Percentiles rank a stretch among this genome's conserved stretches.
Conservation (phyloP, 176 grass and related monocot species). For the Hsuehochloa calcarea region DNA sequence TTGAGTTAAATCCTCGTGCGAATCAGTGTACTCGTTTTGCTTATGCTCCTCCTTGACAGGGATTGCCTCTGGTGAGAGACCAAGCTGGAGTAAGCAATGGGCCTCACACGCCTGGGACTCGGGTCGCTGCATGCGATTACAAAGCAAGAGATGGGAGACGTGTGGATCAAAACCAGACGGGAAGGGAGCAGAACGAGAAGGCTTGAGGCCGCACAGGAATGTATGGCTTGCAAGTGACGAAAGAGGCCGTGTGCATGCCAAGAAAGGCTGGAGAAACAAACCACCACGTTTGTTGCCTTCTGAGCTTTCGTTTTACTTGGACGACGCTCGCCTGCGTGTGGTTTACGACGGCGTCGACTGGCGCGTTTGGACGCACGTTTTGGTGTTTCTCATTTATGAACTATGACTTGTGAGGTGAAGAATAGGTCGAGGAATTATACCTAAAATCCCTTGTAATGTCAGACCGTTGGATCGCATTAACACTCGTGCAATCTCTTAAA, state of each 20-base stretch:
- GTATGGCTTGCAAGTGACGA: background rate
- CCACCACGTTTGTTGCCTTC: slow-evolving; percentile 7
- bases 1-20: background rate
- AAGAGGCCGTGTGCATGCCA: background rate
- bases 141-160: background rate
- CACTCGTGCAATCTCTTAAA: no score
- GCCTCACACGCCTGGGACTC: background rate
- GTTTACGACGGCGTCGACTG: background rate
- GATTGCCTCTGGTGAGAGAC: background rate
- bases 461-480: no score
- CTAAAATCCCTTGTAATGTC: no score
- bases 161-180: background rate
- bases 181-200: background rate
- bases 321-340: background rate
- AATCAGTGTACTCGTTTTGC: background rate
- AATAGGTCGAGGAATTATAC: background rate
- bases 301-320: slow-evolving; percentile 12
- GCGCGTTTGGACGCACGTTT: background rate
- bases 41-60: background rate
- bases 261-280: background rate
- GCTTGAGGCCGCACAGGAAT: background rate
- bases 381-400: background rate
- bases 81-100: background rate
- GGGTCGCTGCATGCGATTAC: no score
- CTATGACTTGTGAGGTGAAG: background rate